Conservation (phyloP, 202 grass and related monocot genomes). For the Bolboschoenoplectus hybrid region DNA sequence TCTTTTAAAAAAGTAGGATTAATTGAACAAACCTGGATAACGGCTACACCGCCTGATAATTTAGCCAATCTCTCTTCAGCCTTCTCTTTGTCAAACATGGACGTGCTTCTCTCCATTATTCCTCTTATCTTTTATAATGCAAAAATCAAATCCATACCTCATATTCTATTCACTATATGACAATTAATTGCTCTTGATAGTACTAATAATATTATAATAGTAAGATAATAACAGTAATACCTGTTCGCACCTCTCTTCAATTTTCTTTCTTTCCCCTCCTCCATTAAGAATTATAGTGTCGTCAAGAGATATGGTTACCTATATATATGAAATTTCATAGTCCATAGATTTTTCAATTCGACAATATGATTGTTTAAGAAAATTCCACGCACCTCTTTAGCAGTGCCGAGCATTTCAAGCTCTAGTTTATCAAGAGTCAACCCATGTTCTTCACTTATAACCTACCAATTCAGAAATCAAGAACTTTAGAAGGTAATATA, state of each 20-base stretch:
- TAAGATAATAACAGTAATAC: constrained; percentile 45
- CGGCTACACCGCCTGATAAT: constrained; percentile 87
- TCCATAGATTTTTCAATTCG: not conserved
- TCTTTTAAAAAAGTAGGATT: not conserved
- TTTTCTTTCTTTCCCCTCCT: constrained; percentile 75
- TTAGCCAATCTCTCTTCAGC: constrained; percentile 87
- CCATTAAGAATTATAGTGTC: constrained; percentile 85
- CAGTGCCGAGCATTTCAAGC: constrained; percentile 86
- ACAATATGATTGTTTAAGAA: constrained; percentile 33
- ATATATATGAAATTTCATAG: constrained; percentile 42
- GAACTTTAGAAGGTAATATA: constrained; percentile 22
- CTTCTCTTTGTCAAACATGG: constrained; percentile 97
- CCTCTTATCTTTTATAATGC: constrained; percentile 73
- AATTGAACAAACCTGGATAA: constrained; percentile 76
- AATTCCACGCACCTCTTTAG: constrained; percentile 77
- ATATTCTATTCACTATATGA: constrained; percentile 34
- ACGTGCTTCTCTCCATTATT: constrained; percentile 69
- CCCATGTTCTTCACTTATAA: constrained; percentile 78
- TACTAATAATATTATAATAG: constrained; percentile 1
- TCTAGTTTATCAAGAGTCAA: constrained; percentile 70
- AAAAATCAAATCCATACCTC: constrained; percentile 12
- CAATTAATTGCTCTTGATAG: constrained; percentile 21
- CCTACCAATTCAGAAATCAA: constrained; percentile 50
- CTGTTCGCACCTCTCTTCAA: constrained; percentile 84
- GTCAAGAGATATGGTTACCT: constrained; percentile 92